Conservation (phyloP, 495 filamentous ascomycete species). For the Penicillium samsonianum region DNA sequence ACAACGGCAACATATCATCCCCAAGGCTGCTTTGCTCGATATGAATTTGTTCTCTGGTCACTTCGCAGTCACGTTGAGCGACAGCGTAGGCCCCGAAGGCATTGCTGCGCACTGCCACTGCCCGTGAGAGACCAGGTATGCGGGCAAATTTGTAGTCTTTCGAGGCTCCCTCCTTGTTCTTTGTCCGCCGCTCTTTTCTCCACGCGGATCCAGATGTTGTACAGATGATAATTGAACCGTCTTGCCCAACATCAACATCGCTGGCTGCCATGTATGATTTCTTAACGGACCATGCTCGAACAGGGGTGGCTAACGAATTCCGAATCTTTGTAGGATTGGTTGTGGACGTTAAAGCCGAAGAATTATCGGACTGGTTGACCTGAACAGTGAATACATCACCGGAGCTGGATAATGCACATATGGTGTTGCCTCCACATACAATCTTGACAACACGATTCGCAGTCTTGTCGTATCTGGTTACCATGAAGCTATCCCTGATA, state of each 20-base stretch:
- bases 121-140: conserved; percentile 81
- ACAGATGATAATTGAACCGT: conserved; percentile 93
- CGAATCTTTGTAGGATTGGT: conserved; percentile 87
- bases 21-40: conserved; percentile 66
- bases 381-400: conserved; percentile 85
- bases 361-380: conserved; percentile 64
- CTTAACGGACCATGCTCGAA: conserved; percentile 78
- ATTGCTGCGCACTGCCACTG: conserved; percentile 81
- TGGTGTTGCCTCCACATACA: conserved; percentile 80
- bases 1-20: conserved; percentile 70
- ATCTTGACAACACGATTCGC: conserved; percentile 72
- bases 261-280: conserved; percentile 81
- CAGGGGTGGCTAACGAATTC: conserved; percentile 69
- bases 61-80: conserved; percentile 79
- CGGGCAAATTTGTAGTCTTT: conserved; percentile 92
- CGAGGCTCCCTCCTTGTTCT: conserved; percentile 69
- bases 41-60: conserved; percentile 71
- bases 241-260: conserved; percentile 86
- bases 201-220: conserved; percentile 91
- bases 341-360: conserved; percentile 66
- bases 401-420: conserved; percentile 78
- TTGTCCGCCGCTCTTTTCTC: conserved; percentile 77
- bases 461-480: conserved; percentile 65
- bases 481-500: conserved; percentile 63
- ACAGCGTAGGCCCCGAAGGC: conserved; percentile 87